Base-by-base conservation (phyloP, 2,329 filamentous ascomycete species). In the Didymella segeticola region DNA sequence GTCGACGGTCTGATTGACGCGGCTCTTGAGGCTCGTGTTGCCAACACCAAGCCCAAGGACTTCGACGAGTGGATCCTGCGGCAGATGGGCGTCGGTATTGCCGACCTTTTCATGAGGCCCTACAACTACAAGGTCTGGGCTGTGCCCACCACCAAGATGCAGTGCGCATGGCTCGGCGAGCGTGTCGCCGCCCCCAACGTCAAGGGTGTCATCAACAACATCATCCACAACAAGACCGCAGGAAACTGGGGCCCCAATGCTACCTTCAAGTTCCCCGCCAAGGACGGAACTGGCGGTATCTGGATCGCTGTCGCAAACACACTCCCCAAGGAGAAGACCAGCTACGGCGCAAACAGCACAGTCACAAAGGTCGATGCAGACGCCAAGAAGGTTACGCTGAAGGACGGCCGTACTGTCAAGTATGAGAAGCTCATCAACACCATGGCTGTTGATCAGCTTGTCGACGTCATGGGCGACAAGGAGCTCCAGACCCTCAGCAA, bases 51-150 rank as follows among this genome's bases (percentile, higher is more conserved):
- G 84, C 95, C 95, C 69, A 89, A 93, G 83, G 84, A 96, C 81
- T 99, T 99, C 70, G 95, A 99, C 73, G 92, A 99, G 82, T 98
- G 93, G 93, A 98, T 98, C 72, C 77, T 98, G 69, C 88, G 95
- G 71, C 96, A 89, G 82, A 93, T 89, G 80, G 95, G 95, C 70
- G 81, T 86, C 68, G 93, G 93, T 68, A 84, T 99, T 71, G 93
- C 93, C 64, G 87, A 99, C 77, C 84, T 93, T 68, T 99, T 99
- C 86, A 99, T 99, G 95, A 86, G 95, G 70, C 95, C 95, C 48
- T 99, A 99, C 85, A 99, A 99, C 86, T 99, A 89, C 88, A 99
- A 99, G 83, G 95, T 99, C 75, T 99, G 95, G 95, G 95, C 95
- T 60, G 93, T 98, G 69, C 95, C 95, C 55, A 97, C 93, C 51